A percentile compares a stretch with the other conserved stretches of the same genome.
Evolutionary conservation across 1,139 yeast genomes (phyloP).

Genomic region (Taphrina populina): DNA sequence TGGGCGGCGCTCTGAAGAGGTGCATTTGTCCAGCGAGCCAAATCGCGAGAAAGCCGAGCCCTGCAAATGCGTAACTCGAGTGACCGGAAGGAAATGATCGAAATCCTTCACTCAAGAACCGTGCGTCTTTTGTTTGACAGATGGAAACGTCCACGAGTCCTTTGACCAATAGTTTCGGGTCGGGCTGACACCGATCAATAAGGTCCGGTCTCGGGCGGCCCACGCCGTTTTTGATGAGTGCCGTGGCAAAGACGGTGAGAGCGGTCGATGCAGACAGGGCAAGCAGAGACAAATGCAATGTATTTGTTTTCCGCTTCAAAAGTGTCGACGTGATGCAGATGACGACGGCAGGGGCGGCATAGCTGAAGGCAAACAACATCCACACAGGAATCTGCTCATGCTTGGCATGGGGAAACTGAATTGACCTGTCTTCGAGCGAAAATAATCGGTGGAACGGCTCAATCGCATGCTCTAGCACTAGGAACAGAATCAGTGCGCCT

Average conservation of each 20-base stretch:
- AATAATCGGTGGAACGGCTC: slow-evolving; percentile 51
- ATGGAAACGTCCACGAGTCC: slow-evolving; percentile 50
- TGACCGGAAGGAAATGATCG: slow-evolving; percentile 72
- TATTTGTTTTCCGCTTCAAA: slow-evolving; percentile 41
- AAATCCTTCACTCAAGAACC: slow-evolving; percentile 61
- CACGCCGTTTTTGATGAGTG: slow-evolving; percentile 65
- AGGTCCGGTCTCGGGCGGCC: slow-evolving; percentile 81
- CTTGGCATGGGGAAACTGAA: slow-evolving; percentile 72
- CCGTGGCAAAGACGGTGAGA: slow-evolving; percentile 54
- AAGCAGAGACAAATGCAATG: slow-evolving; percentile 59
- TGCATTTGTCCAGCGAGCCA: slow-evolving; percentile 66
- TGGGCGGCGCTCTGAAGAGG: slow-evolving; percentile 50
- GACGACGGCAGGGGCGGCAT: slow-evolving; percentile 50
- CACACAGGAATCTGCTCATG: slow-evolving; percentile 58
- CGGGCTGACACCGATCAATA: slow-evolving; percentile 66
- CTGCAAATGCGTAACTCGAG: slow-evolving; percentile 56
- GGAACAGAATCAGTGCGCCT: slow-evolving; percentile 21
- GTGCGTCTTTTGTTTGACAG: slow-evolving; percentile 47
- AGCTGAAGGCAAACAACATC: slow-evolving; percentile 46
- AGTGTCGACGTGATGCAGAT: slow-evolving; percentile 47
- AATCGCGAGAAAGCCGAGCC: slow-evolving; percentile 61
- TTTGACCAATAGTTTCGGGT: slow-evolving; percentile 24
- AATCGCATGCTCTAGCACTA: slow-evolving; percentile 33
- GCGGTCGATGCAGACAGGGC: slow-evolving; percentile 54
- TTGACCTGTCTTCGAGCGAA: slow-evolving; percentile 55